Conservation (phyloP, 2,329 filamentous ascomycete genomes). For the Scleromitrula shiraiana region DNA sequence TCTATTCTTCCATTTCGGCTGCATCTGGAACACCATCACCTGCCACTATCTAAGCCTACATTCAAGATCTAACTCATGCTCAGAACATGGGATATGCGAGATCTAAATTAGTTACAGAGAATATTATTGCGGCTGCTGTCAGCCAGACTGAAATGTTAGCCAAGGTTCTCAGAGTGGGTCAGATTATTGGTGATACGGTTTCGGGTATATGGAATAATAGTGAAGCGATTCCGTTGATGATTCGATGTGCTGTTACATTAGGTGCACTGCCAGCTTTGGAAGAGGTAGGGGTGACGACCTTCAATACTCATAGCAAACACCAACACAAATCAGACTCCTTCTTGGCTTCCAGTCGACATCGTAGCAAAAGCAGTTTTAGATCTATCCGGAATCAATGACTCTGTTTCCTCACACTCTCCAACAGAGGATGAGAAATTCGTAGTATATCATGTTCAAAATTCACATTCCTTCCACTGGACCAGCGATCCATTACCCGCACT, state of each 20-base stretch:
- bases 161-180: conserved; percentile 40
- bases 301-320: neutral
- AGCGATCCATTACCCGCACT: conserved; percentile 44
- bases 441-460: conserved; percentile 46
- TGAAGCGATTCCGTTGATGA: conserved; percentile 45
- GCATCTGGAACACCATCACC: conserved; percentile 26
- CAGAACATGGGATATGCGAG: conserved; percentile 44
- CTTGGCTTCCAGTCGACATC: conserved; percentile 40
- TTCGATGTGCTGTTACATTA: conserved; percentile 38
- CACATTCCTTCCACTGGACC: conserved; percentile 39
- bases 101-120: conserved; percentile 42
- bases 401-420: neutral
- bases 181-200: conserved; percentile 41
- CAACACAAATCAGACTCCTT: conserved; percentile 23
- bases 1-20: conserved; percentile 33
- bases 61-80: conserved; percentile 26
- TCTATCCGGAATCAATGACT: conserved; percentile 24
- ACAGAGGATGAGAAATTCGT: conserved; percentile 14
- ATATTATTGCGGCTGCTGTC: conserved; percentile 33
- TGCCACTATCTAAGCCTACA: conserved; percentile 28
- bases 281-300: conserved; percentile 25
- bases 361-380: conserved; percentile 36
- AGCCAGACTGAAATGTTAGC: conserved; percentile 27
- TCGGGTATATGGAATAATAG: conserved; percentile 43
- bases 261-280: conserved; percentile 38